Evolutionary conservation across 2,329 filamentous ascomycete species (phyloP), one percentile per base, ranked within the genome.

Genomic region (Penicillium rolfsii): DNA sequence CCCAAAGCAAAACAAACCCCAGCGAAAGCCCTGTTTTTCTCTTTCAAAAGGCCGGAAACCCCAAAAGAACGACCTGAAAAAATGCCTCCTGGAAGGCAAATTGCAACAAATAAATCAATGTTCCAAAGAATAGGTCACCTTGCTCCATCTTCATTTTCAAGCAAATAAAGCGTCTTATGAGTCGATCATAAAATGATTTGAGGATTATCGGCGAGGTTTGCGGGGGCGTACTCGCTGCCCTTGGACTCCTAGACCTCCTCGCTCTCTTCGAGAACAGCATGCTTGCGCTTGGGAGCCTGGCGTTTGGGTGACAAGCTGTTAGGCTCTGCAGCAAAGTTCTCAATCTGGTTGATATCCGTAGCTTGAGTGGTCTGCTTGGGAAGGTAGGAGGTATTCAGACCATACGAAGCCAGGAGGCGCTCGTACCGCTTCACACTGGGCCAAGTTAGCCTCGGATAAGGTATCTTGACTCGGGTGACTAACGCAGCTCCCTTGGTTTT

Each of bases 401-500:
- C 52, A n/a, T 54, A 43, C 1, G 38, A 35, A 9, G 12, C 24
- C 24, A 54, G 16, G 3, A 54, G 8, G 2, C 52, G 52, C 26
- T 43, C 52, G 12, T 30, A 54, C 4, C 52, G 52, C 50, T 53
- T 53, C 22, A 40, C 7, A 5, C 50, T 54, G 11, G 24, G n/a
- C 1, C 11, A 19, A 12, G 36, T 54, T 19, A 54, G 36, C 26
- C 5, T 33, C 22, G 4, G 22, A 12, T 6, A 19, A 6, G 16
- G 22, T n/a, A 16, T 12, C 4, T 1, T 9, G 52, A 4, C 7
- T 6, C 16, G 12, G 24, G 36, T 19, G n/a, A 54, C 52, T 41
- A 16, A 54, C 38, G 52, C 38, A 16, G 52, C 52, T 33, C 52
- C 52, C 8, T 54, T 54, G 16, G 16, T 43, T 8, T n/a, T 41